Percentiles rank a stretch among this genome's conserved stretches.
These are phyloP conservation scores for Crucihimalaya himalaica DNA, from an alignment of 345 rosid species.

Conservation along the genomic window DNA sequence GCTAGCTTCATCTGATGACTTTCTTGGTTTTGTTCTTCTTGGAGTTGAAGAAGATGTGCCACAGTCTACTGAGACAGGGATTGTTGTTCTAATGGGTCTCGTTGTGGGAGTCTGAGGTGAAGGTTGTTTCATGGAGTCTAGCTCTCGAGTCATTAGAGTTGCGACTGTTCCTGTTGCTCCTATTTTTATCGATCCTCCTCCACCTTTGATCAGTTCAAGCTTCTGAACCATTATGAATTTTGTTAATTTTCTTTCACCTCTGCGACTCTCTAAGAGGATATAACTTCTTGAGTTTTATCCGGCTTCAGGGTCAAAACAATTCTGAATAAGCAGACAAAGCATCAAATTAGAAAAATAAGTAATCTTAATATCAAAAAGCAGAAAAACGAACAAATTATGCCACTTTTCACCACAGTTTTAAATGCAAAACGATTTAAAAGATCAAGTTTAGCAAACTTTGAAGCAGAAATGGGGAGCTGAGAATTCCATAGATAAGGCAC, in stretches of 20 bases:
- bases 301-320: conserved; percentile 11
- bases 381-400: background rate
- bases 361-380: background rate
- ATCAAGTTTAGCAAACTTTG: background rate
- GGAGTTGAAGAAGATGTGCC: conserved; percentile 51
- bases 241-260: conserved; percentile 18
- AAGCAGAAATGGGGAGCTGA: background rate
- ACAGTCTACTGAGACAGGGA: conserved; percentile 56
- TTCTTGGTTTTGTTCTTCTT: conserved; percentile 58
- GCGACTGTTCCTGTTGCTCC: conserved; percentile 88
- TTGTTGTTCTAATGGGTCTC: conserved; percentile 44
- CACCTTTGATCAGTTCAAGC: conserved; percentile 73
- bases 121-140: conserved; percentile 59
- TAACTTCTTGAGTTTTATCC: conserved; percentile 24
- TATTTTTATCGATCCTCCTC: conserved; percentile 84
- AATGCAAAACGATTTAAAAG: background rate
- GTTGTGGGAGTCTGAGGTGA: conserved; percentile 48
- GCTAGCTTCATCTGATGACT: conserved; percentile 72
- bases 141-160: conserved; percentile 78
- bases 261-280: conserved; percentile 10
- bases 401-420: background rate
- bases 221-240: conserved; percentile 61
- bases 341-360: background rate
- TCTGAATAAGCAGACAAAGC: background rate
- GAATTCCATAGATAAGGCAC: background rate